Base-by-base conservation (phyloP, 2,329 filamentous ascomycete genomes). In the Dothideomycetes sp. region DNA sequence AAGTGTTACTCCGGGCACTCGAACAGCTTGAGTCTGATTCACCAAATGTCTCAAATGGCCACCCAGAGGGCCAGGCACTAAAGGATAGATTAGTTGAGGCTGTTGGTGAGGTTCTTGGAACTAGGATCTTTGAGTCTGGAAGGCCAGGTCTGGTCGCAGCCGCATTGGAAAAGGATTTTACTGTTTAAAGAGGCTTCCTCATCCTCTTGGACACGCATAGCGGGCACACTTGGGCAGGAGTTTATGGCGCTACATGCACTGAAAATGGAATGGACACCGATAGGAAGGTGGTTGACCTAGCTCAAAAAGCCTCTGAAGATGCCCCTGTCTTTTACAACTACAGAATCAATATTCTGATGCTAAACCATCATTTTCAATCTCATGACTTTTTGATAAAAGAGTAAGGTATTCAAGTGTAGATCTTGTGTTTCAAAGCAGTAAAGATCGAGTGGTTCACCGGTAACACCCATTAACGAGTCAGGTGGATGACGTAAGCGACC, bases 1-100 rank as follows among this genome's bases (percentile, higher is more conserved):
- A 54, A 4, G 71, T 73, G 2, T 61, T 84, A 12, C 53, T 81
- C 22, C 64, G 65, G 38, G 70, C 72, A 0, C 58, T 84, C 40
- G 62, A 67, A 19, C 65, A 62, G 4, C 52, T 84, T 17, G 69
- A 70, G 41, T 63, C 67, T 37, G 68, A 72, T 37, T 52, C 55
- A 7, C 48, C 50, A 4, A 48, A 40, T 8, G 36, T 37, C 18
- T 34, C 54, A 31, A 67, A 68, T 46, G 64, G 61, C 2, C 57
- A 63, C 41, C 56, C 55, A 2, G 57, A 63, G 34, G 55, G 60
- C 5, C 61, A 62, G 16, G 58, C 57, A 12, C 43, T 65, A 35
- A 62, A 55, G 48, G 59, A 62, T 14, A 51, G 58, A 31, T 35
- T 52, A 38, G 47, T 41, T 27, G 65, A 68, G 38, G 66, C 69